phyloP scores from a whole-genome alignment of 805 yeast genomes.

The Wickerhamiella parazyma region DNA sequence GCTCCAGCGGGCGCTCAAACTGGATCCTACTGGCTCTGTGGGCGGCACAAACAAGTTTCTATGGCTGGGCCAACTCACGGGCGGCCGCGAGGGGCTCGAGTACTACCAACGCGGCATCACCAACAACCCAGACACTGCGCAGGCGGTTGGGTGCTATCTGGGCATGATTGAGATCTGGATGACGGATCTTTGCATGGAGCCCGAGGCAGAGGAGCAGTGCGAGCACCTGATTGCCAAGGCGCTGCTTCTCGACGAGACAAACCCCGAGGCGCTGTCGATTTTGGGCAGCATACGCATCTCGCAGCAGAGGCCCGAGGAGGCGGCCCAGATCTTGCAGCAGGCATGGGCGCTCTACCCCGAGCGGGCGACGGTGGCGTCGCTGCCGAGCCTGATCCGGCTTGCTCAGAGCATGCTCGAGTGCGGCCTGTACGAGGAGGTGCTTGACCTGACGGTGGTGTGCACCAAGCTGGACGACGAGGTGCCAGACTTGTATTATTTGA shows the following conservation, averaged over 20 bases:
- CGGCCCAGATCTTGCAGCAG: slow-evolving; percentile 46
- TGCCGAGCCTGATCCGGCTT: slow-evolving; percentile 61
- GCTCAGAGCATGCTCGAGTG: slow-evolving; percentile 67
- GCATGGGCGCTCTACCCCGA: slow-evolving; percentile 64
- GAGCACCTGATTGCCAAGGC: slow-evolving; percentile 55
- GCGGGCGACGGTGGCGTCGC: slow-evolving; percentile 27
- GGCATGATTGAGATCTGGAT: slow-evolving; percentile 83
- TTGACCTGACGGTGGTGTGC: slow-evolving; percentile 47
- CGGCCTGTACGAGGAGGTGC: slow-evolving; percentile 53
- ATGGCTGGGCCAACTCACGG: slow-evolving; percentile 81
- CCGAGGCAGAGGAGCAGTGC: slow-evolving; percentile 72
- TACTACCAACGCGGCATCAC: slow-evolving; percentile 51
- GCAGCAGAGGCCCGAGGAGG: slow-evolving; percentile 65
- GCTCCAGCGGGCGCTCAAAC: slow-evolving; percentile 43
- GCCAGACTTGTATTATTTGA: slow-evolving; percentile 69
- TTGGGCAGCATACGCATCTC: slow-evolving; percentile 81
- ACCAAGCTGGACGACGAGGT: slow-evolving; percentile 76
- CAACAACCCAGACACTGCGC: slow-evolving; percentile 24
- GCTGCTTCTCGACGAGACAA: slow-evolving; percentile 32
- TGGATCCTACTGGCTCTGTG: slow-evolving; percentile 50
- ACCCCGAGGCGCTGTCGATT: slow-evolving; percentile 72
- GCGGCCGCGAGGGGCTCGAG: slow-evolving; percentile 61
- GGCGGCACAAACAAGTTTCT: slow-evolving; percentile 70
- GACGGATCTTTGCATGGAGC: slow-evolving; percentile 95
- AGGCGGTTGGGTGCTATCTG: slow-evolving; percentile 56